Percentiles rank a stretch among this genome's conserved stretches.
phyloP scores from a whole-genome alignment of 345 rosid species.

The Sisymbrium altissimum region DNA sequence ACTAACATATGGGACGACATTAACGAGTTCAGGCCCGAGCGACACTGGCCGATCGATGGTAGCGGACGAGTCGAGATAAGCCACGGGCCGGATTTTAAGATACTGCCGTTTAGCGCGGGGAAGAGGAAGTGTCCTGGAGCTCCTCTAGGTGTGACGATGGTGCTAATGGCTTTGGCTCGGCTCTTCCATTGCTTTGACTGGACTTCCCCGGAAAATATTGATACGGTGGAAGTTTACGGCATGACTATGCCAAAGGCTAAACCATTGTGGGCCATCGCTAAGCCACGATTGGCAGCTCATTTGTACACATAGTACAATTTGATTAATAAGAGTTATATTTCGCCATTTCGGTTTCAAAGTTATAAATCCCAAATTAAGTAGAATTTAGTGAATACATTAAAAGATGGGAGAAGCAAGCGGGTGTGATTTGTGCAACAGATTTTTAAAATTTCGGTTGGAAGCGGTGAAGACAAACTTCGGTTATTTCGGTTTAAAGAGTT shows the following conservation, averaged over 20 bases:
- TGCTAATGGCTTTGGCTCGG: conserved; percentile 80
- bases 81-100: conserved; percentile 85
- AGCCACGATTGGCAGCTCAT: conserved; percentile 53
- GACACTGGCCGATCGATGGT: conserved; percentile 59
- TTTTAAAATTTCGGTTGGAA: neutral
- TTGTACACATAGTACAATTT: conserved; percentile 38
- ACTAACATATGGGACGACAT: conserved; percentile 60
- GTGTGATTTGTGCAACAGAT: too few species aligned
- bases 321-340: neutral
- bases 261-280: conserved; percentile 60
- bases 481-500: neutral
- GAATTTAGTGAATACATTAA: neutral
- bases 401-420: neutral
- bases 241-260: conserved; percentile 95
- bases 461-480: neutral
- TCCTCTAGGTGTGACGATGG: conserved; percentile 83
- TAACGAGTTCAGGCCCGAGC: conserved; percentile 76
- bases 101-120: conserved; percentile 86
- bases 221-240: conserved; percentile 71
- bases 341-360: neutral
- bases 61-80: conserved; percentile 78
- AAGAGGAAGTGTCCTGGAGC: conserved; percentile 93
- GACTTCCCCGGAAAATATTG: conserved; percentile 54
- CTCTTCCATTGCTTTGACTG: conserved; percentile 87
- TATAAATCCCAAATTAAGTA: too few species aligned